phyloP scores from a whole-genome alignment of 352 stramenopile genomes.

The Pythium myriotylum region DNA sequence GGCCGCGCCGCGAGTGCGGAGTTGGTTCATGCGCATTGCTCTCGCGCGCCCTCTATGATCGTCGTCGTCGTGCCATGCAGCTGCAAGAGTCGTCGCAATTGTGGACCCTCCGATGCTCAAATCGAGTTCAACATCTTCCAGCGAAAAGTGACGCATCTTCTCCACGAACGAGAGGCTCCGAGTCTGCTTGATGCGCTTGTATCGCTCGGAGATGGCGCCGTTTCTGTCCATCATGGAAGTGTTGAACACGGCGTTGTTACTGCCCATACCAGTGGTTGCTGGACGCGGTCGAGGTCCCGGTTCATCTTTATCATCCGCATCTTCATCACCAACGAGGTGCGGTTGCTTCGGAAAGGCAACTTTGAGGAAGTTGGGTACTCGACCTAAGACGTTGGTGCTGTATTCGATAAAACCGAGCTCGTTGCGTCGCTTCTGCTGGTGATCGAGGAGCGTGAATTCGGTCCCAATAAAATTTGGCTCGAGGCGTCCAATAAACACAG shows the following conservation, averaged over 20 bases:
- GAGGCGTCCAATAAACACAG: constrained; percentile 81
- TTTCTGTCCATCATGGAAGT: constrained; percentile 53
- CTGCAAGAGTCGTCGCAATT: constrained; percentile 21
- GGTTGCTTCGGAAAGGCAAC: constrained; percentile 50
- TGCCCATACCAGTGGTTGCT: constrained; percentile 36
- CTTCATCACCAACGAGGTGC: constrained; percentile 7
- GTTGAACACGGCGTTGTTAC: constrained; percentile 48
- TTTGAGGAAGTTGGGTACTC: constrained; percentile 74
- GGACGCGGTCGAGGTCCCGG: constrained; percentile 14
- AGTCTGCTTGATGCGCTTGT: constrained; percentile 55
- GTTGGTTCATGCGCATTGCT: constrained; percentile 41
- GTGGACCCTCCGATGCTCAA: constrained; percentile 32
- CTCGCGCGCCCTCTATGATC: constrained; percentile 40
- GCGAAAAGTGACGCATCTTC: constrained; percentile 52
- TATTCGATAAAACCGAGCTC: constrained; percentile 83
- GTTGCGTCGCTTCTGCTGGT: constrained; percentile 65
- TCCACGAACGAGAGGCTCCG: constrained; percentile 55
- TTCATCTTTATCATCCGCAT: constrained; percentile 18
- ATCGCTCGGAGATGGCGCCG: constrained; percentile 61
- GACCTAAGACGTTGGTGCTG: constrained; percentile 77
- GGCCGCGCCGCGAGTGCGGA: constrained; percentile 30
- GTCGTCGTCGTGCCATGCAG: constrained; percentile 56
- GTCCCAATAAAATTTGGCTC: constrained; percentile 82
- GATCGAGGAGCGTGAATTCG: constrained; percentile 83
- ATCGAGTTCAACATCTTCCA: constrained; percentile 54